phyloP scores from a whole-genome alignment of 2,329 filamentous ascomycete species.

The Phialemoniopsis sp. region DNA sequence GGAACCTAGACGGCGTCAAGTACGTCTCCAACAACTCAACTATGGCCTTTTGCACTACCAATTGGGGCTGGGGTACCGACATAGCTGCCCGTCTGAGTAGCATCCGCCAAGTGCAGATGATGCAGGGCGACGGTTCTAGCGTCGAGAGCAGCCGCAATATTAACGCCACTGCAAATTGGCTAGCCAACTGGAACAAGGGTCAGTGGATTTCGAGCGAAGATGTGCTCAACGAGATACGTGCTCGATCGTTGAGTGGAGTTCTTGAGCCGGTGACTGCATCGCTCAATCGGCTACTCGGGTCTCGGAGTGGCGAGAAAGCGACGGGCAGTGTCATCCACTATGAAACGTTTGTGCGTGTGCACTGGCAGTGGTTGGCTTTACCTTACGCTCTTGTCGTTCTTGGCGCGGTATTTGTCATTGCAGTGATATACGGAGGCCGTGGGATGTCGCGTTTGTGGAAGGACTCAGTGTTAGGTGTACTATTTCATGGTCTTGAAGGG shows the following conservation, averaged over 20 bases:
- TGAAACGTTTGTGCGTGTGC: conserved; percentile 1
- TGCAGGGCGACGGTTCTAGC: not conserved
- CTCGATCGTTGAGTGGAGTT: not conserved
- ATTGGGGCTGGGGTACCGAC: not conserved
- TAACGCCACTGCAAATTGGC: not conserved
- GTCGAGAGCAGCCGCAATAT: not conserved
- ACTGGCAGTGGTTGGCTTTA: conserved; percentile 2
- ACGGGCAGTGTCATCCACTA: not conserved
- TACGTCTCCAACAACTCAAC: not conserved
- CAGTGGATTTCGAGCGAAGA: not conserved
- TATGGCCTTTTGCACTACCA: not conserved
- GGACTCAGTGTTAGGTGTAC: conserved; percentile 1
- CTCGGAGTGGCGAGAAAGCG: not conserved
- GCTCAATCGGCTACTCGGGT: not conserved
- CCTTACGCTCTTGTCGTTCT: conserved; percentile 1
- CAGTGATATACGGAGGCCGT: not conserved
- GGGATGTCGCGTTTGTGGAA: not conserved
- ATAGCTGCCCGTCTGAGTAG: not conserved
- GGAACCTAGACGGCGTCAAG: not conserved
- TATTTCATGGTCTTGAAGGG: conserved; percentile 6
- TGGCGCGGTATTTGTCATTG: not conserved
- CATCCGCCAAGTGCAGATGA: not conserved
- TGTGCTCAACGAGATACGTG: not conserved
- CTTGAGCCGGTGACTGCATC: not conserved
- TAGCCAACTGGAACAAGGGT: not conserved